Conservation (phyloP, 2,329 filamentous ascomycete species). For the Fusarium oxysporum region DNA sequence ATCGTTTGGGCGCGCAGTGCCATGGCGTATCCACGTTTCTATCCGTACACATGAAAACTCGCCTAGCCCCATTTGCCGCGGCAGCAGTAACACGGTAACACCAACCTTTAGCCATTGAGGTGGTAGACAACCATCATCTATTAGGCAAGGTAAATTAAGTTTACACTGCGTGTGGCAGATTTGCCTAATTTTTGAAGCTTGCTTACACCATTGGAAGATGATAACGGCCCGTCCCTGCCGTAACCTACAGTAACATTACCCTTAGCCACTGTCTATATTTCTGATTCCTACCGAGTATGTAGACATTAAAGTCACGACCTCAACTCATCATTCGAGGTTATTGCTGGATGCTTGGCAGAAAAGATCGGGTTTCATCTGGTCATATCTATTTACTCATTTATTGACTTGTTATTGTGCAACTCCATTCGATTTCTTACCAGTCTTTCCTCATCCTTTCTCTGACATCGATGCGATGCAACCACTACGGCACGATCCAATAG, state of each 20-base stretch:
- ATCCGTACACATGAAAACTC: background rate
- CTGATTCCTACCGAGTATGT: background rate
- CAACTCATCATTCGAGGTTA: too few relatives aligned
- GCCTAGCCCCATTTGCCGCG: background rate
- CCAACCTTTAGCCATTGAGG: background rate
- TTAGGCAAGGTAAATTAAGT: background rate
- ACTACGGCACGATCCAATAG: slow-evolving; percentile 4
- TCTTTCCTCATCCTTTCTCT: background rate
- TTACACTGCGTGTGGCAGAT: slow-evolving; percentile 8
- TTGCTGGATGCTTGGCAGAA: background rate
- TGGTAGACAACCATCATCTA: background rate
- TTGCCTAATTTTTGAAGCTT: background rate
- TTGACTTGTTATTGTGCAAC: background rate
- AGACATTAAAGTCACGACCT: background rate
- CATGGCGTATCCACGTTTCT: background rate
- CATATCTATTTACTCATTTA: background rate
- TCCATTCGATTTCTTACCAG: background rate
- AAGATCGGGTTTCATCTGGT: background rate
- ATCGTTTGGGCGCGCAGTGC: background rate
- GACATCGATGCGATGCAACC: slow-evolving; percentile 9
- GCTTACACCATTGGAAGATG: slow-evolving; percentile 3
- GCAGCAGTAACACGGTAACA: background rate
- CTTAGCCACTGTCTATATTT: background rate
- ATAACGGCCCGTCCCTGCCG: slow-evolving; percentile 16
- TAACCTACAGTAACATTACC: background rate